These are phyloP conservation scores for Coccinonectria pachysandricola DNA, from an alignment of 2,329 filamentous ascomycete genomes.

Conservation along the genomic window DNA sequence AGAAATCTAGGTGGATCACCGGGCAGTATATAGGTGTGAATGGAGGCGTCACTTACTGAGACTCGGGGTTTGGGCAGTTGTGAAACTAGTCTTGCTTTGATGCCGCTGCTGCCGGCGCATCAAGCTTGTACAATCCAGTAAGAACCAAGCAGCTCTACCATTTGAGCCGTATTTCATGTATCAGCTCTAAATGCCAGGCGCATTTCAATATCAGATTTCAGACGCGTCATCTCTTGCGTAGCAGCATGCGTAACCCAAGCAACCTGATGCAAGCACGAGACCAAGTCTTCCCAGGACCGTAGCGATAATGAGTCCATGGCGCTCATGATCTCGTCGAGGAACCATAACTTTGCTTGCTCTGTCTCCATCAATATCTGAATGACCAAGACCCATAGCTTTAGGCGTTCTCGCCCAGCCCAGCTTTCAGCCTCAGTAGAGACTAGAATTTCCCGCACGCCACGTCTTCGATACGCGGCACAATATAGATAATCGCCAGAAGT, in stretches of 20 bases:
- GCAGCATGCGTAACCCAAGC: conserved; percentile 8
- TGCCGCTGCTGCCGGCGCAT: no score
- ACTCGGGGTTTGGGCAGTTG: no score
- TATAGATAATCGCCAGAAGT: conserved; percentile 7
- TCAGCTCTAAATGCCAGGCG: no score
- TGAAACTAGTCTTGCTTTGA: no score
- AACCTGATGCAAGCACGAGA: conserved; percentile 3
- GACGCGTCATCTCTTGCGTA: conserved; percentile 5
- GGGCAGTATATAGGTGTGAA: conserved; percentile 30
- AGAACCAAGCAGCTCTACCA: no score
- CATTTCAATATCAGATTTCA: conserved; percentile 3
- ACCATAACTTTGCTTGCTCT: conserved; percentile 3
- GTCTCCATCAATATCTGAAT: conserved; percentile 5
- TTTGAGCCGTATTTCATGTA: no score
- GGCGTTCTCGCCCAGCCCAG: conserved; percentile 3
- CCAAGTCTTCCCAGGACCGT: conserved; percentile 3
- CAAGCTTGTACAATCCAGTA: no score
- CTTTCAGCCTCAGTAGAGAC: not conserved
- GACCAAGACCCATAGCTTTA: conserved; percentile 9
- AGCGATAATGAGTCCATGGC: conserved; percentile 1
- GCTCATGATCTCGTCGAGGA: conserved; percentile 3
- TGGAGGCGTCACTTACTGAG: conserved; percentile 25
- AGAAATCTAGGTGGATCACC: conserved; percentile 34
- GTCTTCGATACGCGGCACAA: conserved; percentile 1
- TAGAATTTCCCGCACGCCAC: not conserved